phyloP scores from a whole-genome alignment of 805 yeast genomes.

The Candida insectalens region DNA sequence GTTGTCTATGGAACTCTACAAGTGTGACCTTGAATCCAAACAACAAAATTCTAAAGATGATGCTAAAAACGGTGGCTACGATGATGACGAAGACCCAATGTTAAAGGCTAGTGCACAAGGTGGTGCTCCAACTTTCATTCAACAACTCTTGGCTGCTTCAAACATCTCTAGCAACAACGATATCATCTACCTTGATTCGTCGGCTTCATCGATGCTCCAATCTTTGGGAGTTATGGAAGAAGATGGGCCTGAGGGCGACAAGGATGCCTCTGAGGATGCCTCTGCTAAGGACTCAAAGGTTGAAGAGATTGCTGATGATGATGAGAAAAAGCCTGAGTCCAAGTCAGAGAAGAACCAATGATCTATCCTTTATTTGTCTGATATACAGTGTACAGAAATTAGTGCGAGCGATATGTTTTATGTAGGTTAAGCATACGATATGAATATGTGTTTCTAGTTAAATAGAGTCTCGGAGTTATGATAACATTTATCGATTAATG shows the following conservation, averaged over 20 bases:
- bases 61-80: constrained; percentile 10
- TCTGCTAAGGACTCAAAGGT: constrained; percentile 7
- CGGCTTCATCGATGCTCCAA: constrained; percentile 55
- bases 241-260: constrained; percentile 20
- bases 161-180: constrained; percentile 47
- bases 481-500: constrained; percentile 41
- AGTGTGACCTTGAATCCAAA: constrained; percentile 36
- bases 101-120: constrained; percentile 18
- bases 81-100: constrained; percentile 17
- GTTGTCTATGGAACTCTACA: constrained; percentile 37
- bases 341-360: constrained; percentile 4
- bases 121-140: constrained; percentile 21
- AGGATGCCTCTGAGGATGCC: constrained; percentile 7
- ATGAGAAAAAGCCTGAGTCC: constrained; percentile 11
- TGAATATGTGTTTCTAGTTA: too few relatives aligned
- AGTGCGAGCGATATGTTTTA: too few relatives aligned
- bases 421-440: too few relatives aligned
- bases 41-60: constrained; percentile 14
- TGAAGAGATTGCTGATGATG: constrained; percentile 12
- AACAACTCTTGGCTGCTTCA: constrained; percentile 27
- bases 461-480: constrained; percentile 40
- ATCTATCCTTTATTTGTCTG: neutral
- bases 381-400: too few relatives aligned
- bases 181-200: constrained; percentile 54
- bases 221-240: constrained; percentile 32